A percentile compares a stretch with the other conserved stretches of the same genome.
Evolutionary conservation across 2,329 filamentous ascomycete species (phyloP).

Genomic region (Aspergillus luchuensis): DNA sequence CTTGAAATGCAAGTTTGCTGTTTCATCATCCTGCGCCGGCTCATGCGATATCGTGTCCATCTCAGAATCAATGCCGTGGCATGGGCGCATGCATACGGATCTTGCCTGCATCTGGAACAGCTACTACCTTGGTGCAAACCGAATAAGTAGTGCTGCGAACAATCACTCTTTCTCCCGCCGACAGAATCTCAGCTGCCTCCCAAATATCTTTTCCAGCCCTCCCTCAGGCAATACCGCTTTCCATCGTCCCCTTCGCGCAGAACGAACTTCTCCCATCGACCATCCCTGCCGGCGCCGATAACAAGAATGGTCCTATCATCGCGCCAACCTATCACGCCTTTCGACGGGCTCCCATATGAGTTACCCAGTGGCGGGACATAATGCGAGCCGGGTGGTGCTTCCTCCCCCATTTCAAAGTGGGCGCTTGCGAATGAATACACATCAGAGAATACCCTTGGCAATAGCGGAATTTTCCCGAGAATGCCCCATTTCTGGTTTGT

Average conservation of each 20-base stretch:
- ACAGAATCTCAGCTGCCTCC: slow-evolving; percentile 38
- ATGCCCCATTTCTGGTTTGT: slow-evolving; percentile 80
- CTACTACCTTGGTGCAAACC: neutral
- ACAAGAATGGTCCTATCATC: slow-evolving; percentile 73
- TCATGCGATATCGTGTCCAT: neutral
- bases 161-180: neutral
- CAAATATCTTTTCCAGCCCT: slow-evolving; percentile 82
- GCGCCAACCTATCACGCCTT: slow-evolving; percentile 84
- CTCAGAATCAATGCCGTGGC: neutral
- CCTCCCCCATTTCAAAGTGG: slow-evolving; percentile 81
- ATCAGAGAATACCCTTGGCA: slow-evolving; percentile 87
- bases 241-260: slow-evolving; percentile 70
- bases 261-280: slow-evolving; percentile 84
- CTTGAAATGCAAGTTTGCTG: neutral
- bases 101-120: neutral
- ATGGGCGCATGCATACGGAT: neutral
- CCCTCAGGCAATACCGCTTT: slow-evolving; percentile 65
- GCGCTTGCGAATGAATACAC: slow-evolving; percentile 80
- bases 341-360: slow-evolving; percentile 64
- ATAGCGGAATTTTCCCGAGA: slow-evolving; percentile 76
- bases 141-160: slow-evolving; percentile 17
- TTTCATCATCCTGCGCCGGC: neutral
- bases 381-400: slow-evolving; percentile 52
- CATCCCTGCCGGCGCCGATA: slow-evolving; percentile 76
- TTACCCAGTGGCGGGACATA: slow-evolving; percentile 55